A percentile compares a stretch with the other conserved stretches of the same genome.
These are phyloP conservation scores for Filobasidium floriforme DNA, from an alignment of 768 basidiomycete species.

Conservation along the genomic window DNA sequence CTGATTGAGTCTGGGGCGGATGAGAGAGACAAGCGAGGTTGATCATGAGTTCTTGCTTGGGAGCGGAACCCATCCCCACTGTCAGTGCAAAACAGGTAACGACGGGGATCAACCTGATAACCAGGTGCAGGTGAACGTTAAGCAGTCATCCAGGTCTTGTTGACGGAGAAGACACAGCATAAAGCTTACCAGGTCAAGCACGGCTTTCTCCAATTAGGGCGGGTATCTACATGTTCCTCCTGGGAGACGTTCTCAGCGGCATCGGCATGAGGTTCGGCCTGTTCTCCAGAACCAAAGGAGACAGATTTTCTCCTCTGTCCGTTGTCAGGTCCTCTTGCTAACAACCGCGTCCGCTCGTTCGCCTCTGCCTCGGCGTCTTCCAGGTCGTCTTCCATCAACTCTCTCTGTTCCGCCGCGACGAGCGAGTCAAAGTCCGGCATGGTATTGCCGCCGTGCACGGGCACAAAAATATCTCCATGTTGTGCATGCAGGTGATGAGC, in stretches of 20 bases:
- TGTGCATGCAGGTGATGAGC: slow-evolving; percentile 16
- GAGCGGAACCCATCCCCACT: slow-evolving; percentile 39
- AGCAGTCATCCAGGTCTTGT: not conserved
- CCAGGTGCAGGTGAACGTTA: not conserved
- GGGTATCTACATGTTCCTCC: slow-evolving; percentile 28
- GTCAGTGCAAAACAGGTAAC: slow-evolving; percentile 32
- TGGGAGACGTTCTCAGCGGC: slow-evolving; percentile 2
- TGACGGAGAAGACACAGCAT: not conserved
- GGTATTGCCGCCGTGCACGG: slow-evolving; percentile 5
- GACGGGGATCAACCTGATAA: slow-evolving; percentile 37
- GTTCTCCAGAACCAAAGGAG: not conserved
- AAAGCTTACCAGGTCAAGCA: slow-evolving; percentile 17
- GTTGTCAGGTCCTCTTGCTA: not conserved
- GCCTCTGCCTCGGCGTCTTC: slow-evolving; percentile 6
- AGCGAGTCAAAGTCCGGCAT: slow-evolving; percentile 12
- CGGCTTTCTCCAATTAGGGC: slow-evolving; percentile 33
- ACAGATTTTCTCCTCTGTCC: slow-evolving; percentile 1
- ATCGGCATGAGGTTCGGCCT: not conserved
- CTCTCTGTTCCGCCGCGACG: slow-evolving; percentile 10
- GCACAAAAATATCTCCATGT: slow-evolving; percentile 13
- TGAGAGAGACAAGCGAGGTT: slow-evolving; percentile 43
- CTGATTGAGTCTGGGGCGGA: slow-evolving; percentile 29
- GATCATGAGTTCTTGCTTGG: slow-evolving; percentile 38
- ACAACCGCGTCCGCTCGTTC: not conserved
- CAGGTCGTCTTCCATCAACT: slow-evolving; percentile 13